Conservation (phyloP, 2,329 filamentous ascomycete genomes). For the Cladosporium phlei region DNA sequence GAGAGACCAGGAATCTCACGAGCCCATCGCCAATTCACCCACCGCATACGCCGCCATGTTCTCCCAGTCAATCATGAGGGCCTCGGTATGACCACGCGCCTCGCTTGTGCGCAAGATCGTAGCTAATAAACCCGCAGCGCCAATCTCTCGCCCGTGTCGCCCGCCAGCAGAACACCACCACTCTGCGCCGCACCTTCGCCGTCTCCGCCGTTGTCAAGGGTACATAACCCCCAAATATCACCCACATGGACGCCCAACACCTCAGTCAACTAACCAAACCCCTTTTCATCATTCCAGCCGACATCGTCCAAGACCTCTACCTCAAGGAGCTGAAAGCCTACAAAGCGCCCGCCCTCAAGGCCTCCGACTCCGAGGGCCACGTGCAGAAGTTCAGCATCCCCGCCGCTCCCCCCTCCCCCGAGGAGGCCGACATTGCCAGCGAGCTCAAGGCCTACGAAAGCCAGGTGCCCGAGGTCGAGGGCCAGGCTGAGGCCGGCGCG, state of each 20-base stretch:
- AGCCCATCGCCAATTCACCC: background rate
- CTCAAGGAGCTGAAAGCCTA: slow-evolving; percentile 92
- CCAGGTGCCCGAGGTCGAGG: slow-evolving; percentile 92
- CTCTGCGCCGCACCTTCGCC: slow-evolving; percentile 59
- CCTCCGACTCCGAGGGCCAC: slow-evolving; percentile 80
- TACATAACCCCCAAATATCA: too few relatives aligned
- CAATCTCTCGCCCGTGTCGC: slow-evolving; percentile 57
- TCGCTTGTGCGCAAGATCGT: slow-evolving; percentile 18
- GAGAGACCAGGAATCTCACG: slow-evolving; percentile 1
- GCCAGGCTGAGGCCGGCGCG: slow-evolving; percentile 64
- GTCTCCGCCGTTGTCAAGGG: slow-evolving; percentile 58
- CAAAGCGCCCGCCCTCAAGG: slow-evolving; percentile 80
- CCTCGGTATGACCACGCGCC: slow-evolving; percentile 52
- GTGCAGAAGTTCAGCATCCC: slow-evolving; percentile 83
- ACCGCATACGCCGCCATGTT: slow-evolving; percentile 45
- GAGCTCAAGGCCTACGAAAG: slow-evolving; percentile 92
- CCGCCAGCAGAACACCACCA: slow-evolving; percentile 52
- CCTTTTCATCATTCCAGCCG: slow-evolving; percentile 72
- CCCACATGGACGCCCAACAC: too few relatives aligned
- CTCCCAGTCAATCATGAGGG: slow-evolving; percentile 55
- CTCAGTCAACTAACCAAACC: slow-evolving; percentile 1
- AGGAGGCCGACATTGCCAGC: slow-evolving; percentile 87
- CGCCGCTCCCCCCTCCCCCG: slow-evolving; percentile 78
- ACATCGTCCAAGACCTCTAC: slow-evolving; percentile 97
- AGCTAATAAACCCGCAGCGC: slow-evolving; percentile 44